Evolutionary conservation across 768 basidiomycete species (phyloP), one percentile per base, ranked within the genome.

Genomic region (Mrakia hoshinonis): DNA sequence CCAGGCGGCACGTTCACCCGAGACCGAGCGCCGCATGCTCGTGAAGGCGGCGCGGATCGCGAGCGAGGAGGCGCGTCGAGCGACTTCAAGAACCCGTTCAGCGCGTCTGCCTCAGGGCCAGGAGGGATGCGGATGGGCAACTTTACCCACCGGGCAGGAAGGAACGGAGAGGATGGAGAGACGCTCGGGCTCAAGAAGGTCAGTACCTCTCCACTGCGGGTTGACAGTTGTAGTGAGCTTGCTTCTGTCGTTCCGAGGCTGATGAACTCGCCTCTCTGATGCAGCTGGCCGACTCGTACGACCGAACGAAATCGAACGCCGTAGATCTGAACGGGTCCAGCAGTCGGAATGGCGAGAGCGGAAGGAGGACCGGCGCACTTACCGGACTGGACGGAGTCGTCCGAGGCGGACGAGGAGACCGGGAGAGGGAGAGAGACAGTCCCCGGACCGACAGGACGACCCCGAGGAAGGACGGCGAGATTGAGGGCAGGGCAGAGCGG

Each of bases 121-220:
- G 68, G 36, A 48, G 63, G 36, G 6, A 64, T 64, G 63, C n/a
- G 68, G 29, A 69, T 69, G 68, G 68, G 68, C n/a, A 58, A 36
- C 34, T 69, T 69, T 47, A 69, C 55, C 22, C 54, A 55, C 26
- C 54, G 54, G 20, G 54, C 55, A 26, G 58, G 26, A 2, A 24
- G 47, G 47, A 36, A 36, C 43, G 55, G 67, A 29, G 67, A 38
- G 34, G 60, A 60, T 22, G 60, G 43, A 48, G 68, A 49, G 60
- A 43, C 36, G 36, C 20, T 4, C 5, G 67, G 67, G 10, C 22
- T 43, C 43, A 69, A 64, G 63, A 64, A 64, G 63, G 63, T 64
- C 10, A 46, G 39, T 46, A 18, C 38, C 63, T 46, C 36, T 18
- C 26, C 26, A 4, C 11, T 26, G 24, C 24, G 34, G 55, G 13